Percentiles rank a stretch among this genome's conserved stretches.
Conservation (phyloP, 75 land plant species). For the Chamaecyparis obtusa region DNA sequence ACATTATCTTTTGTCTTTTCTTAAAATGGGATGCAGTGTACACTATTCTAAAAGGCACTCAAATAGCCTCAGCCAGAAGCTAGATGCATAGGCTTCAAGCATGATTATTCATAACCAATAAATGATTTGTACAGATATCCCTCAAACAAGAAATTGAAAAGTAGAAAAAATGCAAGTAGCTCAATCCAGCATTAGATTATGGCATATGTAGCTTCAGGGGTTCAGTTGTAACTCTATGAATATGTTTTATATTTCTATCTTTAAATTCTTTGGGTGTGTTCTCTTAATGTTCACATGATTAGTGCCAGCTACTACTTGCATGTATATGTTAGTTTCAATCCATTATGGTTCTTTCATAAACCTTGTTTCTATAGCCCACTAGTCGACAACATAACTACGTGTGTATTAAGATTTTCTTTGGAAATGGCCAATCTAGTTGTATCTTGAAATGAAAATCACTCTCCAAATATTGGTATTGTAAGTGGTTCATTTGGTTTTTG, state of each 20-base stretch:
- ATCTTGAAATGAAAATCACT: background rate
- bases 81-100: background rate
- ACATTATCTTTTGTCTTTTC: no score
- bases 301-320: no score
- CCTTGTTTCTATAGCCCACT: background rate
- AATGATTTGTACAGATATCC: background rate
- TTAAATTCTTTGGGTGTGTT: background rate
- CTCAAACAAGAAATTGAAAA: background rate
- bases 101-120: background rate
- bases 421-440: background rate
- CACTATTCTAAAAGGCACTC: no score
- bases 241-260: no score
- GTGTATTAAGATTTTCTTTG: no score
- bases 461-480: background rate
- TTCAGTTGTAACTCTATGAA: no score
- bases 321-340: background rate
- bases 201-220: background rate
- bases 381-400: background rate
- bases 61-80: background rate
- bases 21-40: no score
- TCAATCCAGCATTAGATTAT: background rate
- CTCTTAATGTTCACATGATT: background rate
- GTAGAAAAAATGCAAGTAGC: background rate
- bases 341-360: background rate
- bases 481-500: no score